phyloP scores from a whole-genome alignment of 768 basidiomycete genomes.

The Leccinum rimulosum region DNA sequence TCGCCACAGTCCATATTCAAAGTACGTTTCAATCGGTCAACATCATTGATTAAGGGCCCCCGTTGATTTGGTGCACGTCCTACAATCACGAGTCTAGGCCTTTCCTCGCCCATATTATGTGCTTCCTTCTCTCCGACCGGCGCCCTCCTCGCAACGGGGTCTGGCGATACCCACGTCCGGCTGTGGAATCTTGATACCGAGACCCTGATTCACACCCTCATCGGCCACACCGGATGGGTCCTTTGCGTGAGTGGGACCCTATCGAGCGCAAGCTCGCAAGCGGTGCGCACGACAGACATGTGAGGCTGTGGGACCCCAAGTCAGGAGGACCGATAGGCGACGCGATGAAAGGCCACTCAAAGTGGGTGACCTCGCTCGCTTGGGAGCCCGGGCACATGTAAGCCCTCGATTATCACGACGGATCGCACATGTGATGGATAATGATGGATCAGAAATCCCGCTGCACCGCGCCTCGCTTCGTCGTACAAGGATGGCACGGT shows the following conservation, averaged over 20 bases:
- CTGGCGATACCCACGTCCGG: conserved; percentile 89
- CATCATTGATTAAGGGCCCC: conserved; percentile 5
- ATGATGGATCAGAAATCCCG: conserved; percentile 55
- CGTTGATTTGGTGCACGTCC: conserved; percentile 3
- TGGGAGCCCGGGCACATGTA: conserved; percentile 97
- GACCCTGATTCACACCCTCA: conserved; percentile 80
- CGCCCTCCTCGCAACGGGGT: conserved; percentile 86
- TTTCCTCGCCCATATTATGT: conserved; percentile 90
- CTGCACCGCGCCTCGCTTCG: conserved; percentile 82
- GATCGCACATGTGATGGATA: conserved; percentile 7
- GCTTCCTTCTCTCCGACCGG: conserved; percentile 96
- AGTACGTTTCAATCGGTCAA: conserved; percentile 47
- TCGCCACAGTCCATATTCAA: conserved; percentile 96
- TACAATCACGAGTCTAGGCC: conserved; percentile 49
- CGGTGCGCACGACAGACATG: conserved; percentile 92
- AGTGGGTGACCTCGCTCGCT: conserved; percentile 93
- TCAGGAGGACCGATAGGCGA: conserved; percentile 87
- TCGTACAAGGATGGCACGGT: conserved; percentile 97
- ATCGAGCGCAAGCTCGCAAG: conserved; percentile 88
- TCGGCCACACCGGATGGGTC: conserved; percentile 95
- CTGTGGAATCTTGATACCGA: conserved; percentile 95
- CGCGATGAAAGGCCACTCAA: conserved; percentile 87
- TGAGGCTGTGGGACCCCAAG: conserved; percentile 92
- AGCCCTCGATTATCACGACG: conserved; percentile 25
- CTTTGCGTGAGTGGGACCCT: conserved; percentile 98